Base-by-base conservation (phyloP, 2,329 filamentous ascomycete genomes). In the Pseudogymnoascus sp. region DNA sequence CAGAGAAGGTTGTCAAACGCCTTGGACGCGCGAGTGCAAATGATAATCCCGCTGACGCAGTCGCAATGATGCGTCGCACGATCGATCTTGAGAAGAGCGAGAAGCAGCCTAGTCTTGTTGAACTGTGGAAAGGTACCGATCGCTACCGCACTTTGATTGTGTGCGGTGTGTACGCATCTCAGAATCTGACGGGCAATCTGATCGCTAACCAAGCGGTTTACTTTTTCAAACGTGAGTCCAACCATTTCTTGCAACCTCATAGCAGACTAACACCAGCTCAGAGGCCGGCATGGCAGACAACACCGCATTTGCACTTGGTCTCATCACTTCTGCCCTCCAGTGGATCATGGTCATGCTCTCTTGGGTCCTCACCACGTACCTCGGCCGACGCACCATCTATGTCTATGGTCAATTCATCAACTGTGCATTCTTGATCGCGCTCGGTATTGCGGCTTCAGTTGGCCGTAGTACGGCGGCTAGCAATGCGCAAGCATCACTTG, bases 241-340 rank as follows among this genome's bases (percentile, higher is more conserved):
- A 43, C 40, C 19, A 43, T 43, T 24, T 24, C 19, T 19, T 12
- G 12, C 19, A 43, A 24, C 50, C 60, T 62, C 38, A 66, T 65
- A 63, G 46, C 61, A 70, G 61, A 68, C 72, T 72, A 71, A 75
- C 65, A 69, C 62, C 60, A 71, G n/a, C 22, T 64, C 72, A 86
- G 84, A 88, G 79, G 86, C 86, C 62, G 84, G 85, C 62, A 81
- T 89, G 68, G 64, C 64, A 1, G 74, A 72, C 3, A 75, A 86
- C 68, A 79, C 76, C 28, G 81, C 86, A 3, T 88, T 88, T 70
- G 81, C 80, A 38, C 77, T 88, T 14, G 83, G 83, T 73, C 81
- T 89, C 28, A 87, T 88, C 73, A 88, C 82, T 61, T 87, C 86
- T 0, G 82, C 79, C 59, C 83, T 89, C 2, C 83, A 87, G 71